Evolutionary conservation across 2,329 filamentous ascomycete genomes (phyloP), one percentile per base, ranked within the genome.

Genomic region (Phialophora tarda): DNA sequence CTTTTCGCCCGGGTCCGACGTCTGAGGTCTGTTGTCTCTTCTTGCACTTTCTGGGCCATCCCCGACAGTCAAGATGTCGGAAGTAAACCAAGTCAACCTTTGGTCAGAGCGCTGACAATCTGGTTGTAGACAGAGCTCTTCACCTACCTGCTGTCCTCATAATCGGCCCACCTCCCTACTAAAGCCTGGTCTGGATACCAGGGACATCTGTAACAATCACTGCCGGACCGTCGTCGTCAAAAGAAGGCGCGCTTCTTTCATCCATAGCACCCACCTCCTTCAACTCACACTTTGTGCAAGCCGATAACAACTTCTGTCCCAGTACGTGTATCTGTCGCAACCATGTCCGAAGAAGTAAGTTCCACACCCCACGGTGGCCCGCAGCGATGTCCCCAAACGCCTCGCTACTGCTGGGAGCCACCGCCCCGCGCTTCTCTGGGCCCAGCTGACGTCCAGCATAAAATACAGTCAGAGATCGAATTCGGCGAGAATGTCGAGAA

Each of bases 401-500:
- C 48, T 17, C 21, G 48, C 48, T 26, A 2, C 48, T 12, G 10
- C 21, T 21, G 26, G 14, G 26, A 11, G 17, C 21, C 26, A 62
- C 59, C 38, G 17, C 4, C 1, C 21, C 21, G 41, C 11, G 51
- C 47, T 21, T 41, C 21, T 26, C 56, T 30, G 12, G 3, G 5
- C 38, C 7, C 44, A 12, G 54, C 62, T 62, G 30, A 62, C 50
- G 14, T 4, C 55, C n/a, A 26, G 28, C 32, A 6, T 41, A 44
- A 24, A 28, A 10, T n/a, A 24, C 53, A 70, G 68, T 53, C 41
- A 55, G 68, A 70, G 11, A 82, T 84, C 66, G 86, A 91, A 67
- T 86, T 92, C 71, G 88, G 87, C 66, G 91, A 95, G 71, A 84
- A 85, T 76, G 89, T 99, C 79, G 94, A 98, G 78, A 81, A 83